These are phyloP conservation scores for Hortiboletus campestris DNA, from an alignment of 768 basidiomycete species.

Conservation along the genomic window DNA sequence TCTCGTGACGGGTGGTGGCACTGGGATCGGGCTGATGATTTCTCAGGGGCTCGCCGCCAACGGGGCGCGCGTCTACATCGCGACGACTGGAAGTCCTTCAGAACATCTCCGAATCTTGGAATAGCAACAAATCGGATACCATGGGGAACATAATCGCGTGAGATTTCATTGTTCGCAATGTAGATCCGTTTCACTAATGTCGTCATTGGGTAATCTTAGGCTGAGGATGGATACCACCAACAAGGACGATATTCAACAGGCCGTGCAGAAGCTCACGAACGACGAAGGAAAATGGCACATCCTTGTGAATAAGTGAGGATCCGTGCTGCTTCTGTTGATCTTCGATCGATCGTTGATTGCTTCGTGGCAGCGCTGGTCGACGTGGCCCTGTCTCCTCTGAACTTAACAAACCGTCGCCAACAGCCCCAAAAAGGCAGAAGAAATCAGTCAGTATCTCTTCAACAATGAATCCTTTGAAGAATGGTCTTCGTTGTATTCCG, in stretches of 20 bases:
- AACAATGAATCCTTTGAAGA: constrained; percentile 59
- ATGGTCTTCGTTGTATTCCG: constrained; percentile 60
- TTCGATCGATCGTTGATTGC: neutral
- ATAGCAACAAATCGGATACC: constrained; percentile 32
- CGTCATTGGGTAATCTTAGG: constrained; percentile 33
- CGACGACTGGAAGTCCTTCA: constrained; percentile 65
- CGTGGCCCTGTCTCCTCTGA: constrained; percentile 60
- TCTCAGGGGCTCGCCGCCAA: constrained; percentile 70
- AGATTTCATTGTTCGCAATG: constrained; percentile 19
- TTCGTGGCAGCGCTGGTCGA: constrained; percentile 63
- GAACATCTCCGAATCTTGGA: constrained; percentile 50
- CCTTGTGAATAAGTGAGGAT: constrained; percentile 74
- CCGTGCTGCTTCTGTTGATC: neutral
- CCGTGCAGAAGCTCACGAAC: constrained; percentile 37
- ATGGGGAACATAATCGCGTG: constrained; percentile 61
- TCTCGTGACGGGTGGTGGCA: constrained; percentile 49
- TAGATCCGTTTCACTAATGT: neutral
- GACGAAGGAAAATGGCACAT: constrained; percentile 71
- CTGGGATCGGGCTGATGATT: constrained; percentile 63
- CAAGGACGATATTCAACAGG: constrained; percentile 61
- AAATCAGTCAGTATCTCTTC: constrained; percentile 69
- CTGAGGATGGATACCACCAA: constrained; percentile 70
- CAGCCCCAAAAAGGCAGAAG: constrained; percentile 63
- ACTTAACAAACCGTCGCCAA: constrained; percentile 52
- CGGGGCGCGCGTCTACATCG: constrained; percentile 78